Evolutionary conservation across 2,329 filamentous ascomycete genomes (phyloP), one percentile per base, ranked within the genome.

Genomic region (Cadophora gregata): DNA sequence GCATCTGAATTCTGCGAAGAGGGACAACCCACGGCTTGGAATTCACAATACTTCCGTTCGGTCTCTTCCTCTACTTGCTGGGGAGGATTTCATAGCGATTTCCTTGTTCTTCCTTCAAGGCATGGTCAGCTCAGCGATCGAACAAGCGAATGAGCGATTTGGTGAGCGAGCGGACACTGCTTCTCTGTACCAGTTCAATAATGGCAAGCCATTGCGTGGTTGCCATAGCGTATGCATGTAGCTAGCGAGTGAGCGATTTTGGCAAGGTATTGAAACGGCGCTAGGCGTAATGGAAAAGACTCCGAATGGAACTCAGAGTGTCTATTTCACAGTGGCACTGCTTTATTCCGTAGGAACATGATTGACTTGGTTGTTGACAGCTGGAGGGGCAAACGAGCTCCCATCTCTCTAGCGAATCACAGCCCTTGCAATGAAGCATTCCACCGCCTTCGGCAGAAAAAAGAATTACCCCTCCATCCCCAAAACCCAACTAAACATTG

Each of bases 361-460:
- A n/a, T n/a, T n/a, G n/a, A n/a, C n/a, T n/a, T 33, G 31, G 31
- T 33, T 33, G 31, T 33, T 33, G 5, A 33, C 31, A 33, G 5
- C 31, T 9, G 36, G 6, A 8, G 33, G 12, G 21, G 1, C 4
- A 55, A 19, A 33, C 27, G 51, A 55, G 29, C 51, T 55, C 25
- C 25, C 4, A 53, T 29, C 6, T 21, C 51, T 19, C 51, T 33
- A 16, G 7, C 27, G 6, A 55, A 55, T 55, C 51, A 55, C 25
- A 55, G 12, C 4, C 29, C 8, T 55, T 55, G 25, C 2, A 55
- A 55, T 3, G 29, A 1, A 51, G 48, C 24, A 9, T 2, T n/a
- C 33, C 27, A 55, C 51, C 51, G 51, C 51, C 25, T 21, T 33
- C 19, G 51, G 51, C 51, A 55, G 51, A 55, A 55, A 33, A 53